Evolutionary conservation across 139 green algal species (phyloP).

Genomic region (Coelastrella sp.): DNA sequence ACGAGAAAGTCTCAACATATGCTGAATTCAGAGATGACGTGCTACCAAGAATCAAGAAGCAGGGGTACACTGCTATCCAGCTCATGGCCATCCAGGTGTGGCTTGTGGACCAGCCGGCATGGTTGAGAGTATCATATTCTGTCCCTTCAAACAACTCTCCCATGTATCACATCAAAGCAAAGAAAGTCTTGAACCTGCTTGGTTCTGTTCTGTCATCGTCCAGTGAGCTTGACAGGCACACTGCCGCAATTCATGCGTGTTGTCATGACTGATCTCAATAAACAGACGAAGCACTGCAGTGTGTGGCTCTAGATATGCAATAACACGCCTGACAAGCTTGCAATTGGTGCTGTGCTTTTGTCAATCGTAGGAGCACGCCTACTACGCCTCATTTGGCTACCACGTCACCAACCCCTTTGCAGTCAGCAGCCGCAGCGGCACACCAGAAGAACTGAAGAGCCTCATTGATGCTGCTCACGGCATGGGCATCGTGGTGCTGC

Average conservation of each 20-base stretch:
- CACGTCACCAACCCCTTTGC: conserved; percentile 90
- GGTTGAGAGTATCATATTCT: not conserved
- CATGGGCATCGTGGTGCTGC: conserved; percentile 89
- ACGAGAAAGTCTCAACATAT: conserved; percentile 84
- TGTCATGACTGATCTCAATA: too few relatives aligned
- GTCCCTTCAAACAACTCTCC: too few relatives aligned
- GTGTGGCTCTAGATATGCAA: not conserved
- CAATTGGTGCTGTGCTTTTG: not conserved
- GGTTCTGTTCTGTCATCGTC: too few relatives aligned
- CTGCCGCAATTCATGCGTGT: not conserved
- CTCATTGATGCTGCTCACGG: conserved; percentile 93
- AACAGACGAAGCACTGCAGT: not conserved
- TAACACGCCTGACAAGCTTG: not conserved
- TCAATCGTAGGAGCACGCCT: conserved; percentile 87
- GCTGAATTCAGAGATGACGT: conserved; percentile 86
- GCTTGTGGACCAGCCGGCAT: not conserved
- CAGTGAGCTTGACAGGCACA: too few relatives aligned
- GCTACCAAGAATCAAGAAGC: conserved; percentile 84
- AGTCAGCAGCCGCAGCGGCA: conserved; percentile 30
- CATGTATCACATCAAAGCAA: too few relatives aligned
- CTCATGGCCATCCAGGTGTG: conserved; percentile 89
- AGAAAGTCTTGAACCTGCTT: too few relatives aligned
- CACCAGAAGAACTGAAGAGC: conserved; percentile 57
- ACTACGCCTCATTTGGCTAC: conserved; percentile 96
- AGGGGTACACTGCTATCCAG: conserved; percentile 94